Evolutionary conservation across 2,329 filamentous ascomycete species (phyloP).

Genomic region (Trichoderma sp.): DNA sequence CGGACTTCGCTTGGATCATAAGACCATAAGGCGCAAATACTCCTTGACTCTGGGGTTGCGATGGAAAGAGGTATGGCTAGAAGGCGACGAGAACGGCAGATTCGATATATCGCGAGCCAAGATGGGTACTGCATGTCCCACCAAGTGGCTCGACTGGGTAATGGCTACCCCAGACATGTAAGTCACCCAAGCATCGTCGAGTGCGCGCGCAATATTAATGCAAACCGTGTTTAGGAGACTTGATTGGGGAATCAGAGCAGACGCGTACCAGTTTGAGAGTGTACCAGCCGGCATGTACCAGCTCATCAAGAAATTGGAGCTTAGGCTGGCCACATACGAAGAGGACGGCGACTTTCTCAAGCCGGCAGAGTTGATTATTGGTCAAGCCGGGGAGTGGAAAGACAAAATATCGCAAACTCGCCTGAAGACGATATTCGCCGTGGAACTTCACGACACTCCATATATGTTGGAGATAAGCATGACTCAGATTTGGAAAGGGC

Average conservation of each 20-base stretch:
- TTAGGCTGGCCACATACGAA: conserved; percentile 14
- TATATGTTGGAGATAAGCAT: conserved; percentile 35
- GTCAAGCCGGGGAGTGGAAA: not conserved
- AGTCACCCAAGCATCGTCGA: conserved; percentile 1
- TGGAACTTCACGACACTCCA: conserved; percentile 32
- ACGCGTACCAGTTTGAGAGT: conserved; percentile 25
- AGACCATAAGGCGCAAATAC: conserved; percentile 21
- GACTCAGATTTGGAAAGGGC: conserved; percentile 29
- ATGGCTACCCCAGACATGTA: conserved; percentile 37
- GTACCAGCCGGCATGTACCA: conserved; percentile 23
- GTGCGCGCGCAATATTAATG: not conserved
- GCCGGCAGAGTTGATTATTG: not conserved
- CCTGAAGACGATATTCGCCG: conserved; percentile 28
- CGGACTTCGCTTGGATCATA: conserved; percentile 20
- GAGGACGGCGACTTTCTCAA: not conserved
- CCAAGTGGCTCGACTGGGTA: conserved; percentile 32
- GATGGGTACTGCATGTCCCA: conserved; percentile 24
- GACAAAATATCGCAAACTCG: conserved; percentile 22
- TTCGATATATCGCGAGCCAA: conserved; percentile 27
- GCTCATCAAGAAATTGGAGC: conserved; percentile 24
- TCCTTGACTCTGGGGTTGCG: conserved; percentile 25
- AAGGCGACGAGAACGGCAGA: conserved; percentile 11
- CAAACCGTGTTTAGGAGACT: conserved; percentile 25
- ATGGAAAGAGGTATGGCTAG: conserved; percentile 25
- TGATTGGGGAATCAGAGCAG: conserved; percentile 36